Conservation (phyloP, 2,329 filamentous ascomycete species). For the Dothiorella sarmentorum region DNA sequence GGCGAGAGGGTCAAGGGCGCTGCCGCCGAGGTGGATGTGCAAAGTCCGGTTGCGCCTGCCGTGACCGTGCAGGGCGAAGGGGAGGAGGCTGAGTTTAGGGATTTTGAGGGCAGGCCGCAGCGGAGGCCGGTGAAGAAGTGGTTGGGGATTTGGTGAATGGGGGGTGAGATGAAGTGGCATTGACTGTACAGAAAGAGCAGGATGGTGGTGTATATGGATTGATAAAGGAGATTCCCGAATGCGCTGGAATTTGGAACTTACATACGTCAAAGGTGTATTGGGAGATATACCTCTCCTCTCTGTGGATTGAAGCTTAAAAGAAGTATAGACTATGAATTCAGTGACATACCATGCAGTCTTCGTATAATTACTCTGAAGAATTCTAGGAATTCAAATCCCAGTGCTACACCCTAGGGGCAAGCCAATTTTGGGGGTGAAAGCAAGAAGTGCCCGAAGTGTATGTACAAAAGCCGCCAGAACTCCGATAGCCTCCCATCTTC, state of each 20-base stretch:
- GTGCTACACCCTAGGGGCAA: neutral
- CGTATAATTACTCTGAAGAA: neutral
- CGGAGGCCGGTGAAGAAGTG: slow-evolving; percentile 70
- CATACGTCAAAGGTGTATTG: neutral
- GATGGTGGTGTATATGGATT: neutral
- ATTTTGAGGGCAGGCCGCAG: slow-evolving; percentile 37
- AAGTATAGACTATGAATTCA: neutral
- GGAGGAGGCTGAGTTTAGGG: slow-evolving; percentile 37
- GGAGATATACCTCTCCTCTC: neutral
- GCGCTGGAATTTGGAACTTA: neutral
- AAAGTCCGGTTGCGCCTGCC: neutral
- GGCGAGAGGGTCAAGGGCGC: slow-evolving; percentile 27
- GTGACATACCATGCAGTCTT: neutral
- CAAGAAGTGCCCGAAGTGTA: neutral
- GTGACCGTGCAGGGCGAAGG: too few relatives aligned
- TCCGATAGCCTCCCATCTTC: neutral
- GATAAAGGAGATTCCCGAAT: neutral
- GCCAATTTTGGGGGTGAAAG: slow-evolving; percentile 3
- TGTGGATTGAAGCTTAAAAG: too few relatives aligned
- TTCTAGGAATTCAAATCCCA: neutral
- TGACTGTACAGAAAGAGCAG: neutral
- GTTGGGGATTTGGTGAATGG: slow-evolving; percentile 67
- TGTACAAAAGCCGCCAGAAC: slow-evolving; percentile 9
- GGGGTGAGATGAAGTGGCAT: neutral
- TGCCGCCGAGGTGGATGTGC: neutral